phyloP scores from a whole-genome alignment of 352 stramenopile genomes.

The Pythium angustatum region DNA sequence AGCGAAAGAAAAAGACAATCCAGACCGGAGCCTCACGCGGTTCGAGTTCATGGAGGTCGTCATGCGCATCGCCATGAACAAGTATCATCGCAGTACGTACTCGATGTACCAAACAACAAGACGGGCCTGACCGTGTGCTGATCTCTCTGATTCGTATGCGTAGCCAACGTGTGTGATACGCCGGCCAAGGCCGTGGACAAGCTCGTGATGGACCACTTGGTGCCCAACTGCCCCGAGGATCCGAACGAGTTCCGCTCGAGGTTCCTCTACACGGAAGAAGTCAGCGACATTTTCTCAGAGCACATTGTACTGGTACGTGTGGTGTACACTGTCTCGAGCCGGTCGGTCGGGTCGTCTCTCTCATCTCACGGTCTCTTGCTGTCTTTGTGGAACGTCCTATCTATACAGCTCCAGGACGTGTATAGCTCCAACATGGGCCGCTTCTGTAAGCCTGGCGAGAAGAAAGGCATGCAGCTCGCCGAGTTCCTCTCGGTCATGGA shows the following conservation, averaged over 20 bases:
- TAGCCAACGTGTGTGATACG: slow-evolving; percentile 66
- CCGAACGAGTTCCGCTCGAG: slow-evolving; percentile 69
- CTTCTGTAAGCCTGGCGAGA: slow-evolving; percentile 72
- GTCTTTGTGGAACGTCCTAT: background rate
- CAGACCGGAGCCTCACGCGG: slow-evolving; percentile 69
- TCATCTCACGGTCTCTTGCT: background rate
- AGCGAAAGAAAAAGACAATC: slow-evolving; percentile 80
- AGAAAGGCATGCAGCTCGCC: slow-evolving; percentile 74
- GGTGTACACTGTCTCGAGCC: background rate
- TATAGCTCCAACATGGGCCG: slow-evolving; percentile 75
- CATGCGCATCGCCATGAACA: slow-evolving; percentile 81
- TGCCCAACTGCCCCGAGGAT: slow-evolving; percentile 50
- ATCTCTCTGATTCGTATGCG: slow-evolving; percentile 4
- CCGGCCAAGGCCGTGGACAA: slow-evolving; percentile 73
- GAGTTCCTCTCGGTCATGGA: slow-evolving; percentile 70
- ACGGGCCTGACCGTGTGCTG: too few species aligned
- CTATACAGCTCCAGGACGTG: slow-evolving; percentile 60
- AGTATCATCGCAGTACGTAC: slow-evolving; percentile 63
- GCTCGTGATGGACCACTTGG: slow-evolving; percentile 58
- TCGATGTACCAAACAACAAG: too few species aligned
- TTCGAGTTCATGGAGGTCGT: slow-evolving; percentile 81
- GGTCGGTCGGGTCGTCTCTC: background rate
- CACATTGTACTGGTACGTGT: slow-evolving; percentile 62
- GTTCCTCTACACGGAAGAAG: slow-evolving; percentile 77
- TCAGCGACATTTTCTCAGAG: slow-evolving; percentile 73